These are phyloP conservation scores for Apiotrichum montevideense DNA, from an alignment of 1,284 basidiomycete genomes.

Conservation along the genomic window DNA sequence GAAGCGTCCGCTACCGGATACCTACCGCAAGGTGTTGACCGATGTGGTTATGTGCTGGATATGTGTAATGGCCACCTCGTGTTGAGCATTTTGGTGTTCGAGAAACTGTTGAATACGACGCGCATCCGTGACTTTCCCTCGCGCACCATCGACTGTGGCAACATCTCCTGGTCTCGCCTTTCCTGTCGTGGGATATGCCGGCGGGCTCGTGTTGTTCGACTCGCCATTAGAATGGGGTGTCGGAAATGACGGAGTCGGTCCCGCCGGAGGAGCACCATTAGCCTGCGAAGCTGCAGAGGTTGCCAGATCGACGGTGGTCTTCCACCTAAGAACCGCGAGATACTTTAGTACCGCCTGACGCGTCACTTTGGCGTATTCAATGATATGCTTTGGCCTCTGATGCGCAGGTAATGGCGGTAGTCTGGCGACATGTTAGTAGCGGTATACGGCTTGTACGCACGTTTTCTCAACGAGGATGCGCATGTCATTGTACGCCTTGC, in stretches of 20 bases:
- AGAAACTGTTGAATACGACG: slow-evolving; percentile 37
- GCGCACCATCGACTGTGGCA: neutral
- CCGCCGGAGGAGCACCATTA: neutral
- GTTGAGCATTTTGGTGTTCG: slow-evolving; percentile 41
- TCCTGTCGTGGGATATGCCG: slow-evolving; percentile 18
- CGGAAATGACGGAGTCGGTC: slow-evolving; percentile 26
- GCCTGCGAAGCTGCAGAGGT: slow-evolving; percentile 1
- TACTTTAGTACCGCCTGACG: slow-evolving; percentile 42
- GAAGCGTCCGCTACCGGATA: neutral
- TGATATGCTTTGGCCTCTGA: slow-evolving; percentile 37
- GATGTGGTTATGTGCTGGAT: slow-evolving; percentile 28
- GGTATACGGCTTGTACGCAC: slow-evolving; percentile 19
- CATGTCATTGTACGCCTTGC: slow-evolving; percentile 36
- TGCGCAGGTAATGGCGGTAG: slow-evolving; percentile 19
- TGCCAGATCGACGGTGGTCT: slow-evolving; percentile 34
- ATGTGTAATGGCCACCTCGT: slow-evolving; percentile 35
- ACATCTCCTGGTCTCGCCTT: slow-evolving; percentile 12
- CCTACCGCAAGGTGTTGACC: slow-evolving; percentile 34
- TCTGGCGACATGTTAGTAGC: slow-evolving; percentile 3
- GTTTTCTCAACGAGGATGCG: slow-evolving; percentile 26
- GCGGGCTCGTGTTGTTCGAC: slow-evolving; percentile 33
- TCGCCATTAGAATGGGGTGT: slow-evolving; percentile 38
- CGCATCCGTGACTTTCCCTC: slow-evolving; percentile 40
- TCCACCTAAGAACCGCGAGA: slow-evolving; percentile 42
- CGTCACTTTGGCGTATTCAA: slow-evolving; percentile 37